These are phyloP conservation scores for Hypholoma sublateritium DNA, from an alignment of 768 basidiomycete species.

Conservation along the genomic window DNA sequence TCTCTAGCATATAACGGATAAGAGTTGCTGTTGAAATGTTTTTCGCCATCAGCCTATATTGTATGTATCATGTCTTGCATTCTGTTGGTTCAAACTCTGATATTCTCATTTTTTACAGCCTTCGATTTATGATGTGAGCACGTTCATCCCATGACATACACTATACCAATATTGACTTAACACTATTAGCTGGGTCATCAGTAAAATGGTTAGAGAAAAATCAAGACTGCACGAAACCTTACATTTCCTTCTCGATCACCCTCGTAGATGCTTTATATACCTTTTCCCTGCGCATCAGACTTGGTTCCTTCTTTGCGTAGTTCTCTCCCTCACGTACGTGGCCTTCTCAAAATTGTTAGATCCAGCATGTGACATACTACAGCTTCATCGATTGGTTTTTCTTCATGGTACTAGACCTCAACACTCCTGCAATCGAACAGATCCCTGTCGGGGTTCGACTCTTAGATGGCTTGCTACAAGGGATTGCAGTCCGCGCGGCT, in stretches of 20 bases:
- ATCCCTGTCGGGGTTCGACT: conserved; percentile 75
- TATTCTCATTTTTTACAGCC: conserved; percentile 34
- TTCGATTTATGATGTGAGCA: conserved; percentile 84
- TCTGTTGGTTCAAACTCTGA: neutral
- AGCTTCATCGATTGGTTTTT: conserved; percentile 86
- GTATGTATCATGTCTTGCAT: conserved; percentile 46
- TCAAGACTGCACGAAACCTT: conserved; percentile 78
- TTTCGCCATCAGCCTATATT: conserved; percentile 65
- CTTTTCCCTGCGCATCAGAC: conserved; percentile 93
- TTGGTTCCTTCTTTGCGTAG: conserved; percentile 78
- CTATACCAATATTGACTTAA: neutral
- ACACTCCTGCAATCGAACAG: conserved; percentile 62
- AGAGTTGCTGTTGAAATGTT: neutral
- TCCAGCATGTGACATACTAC: neutral
- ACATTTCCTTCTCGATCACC: conserved; percentile 92
- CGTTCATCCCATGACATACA: neutral
- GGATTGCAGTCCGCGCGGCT: conserved; percentile 78
- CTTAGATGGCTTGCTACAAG: conserved; percentile 76
- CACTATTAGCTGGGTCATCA: conserved; percentile 64
- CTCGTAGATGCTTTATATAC: conserved; percentile 88
- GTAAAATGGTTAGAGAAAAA: conserved; percentile 54
- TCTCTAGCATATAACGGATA: neutral
- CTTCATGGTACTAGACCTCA: conserved; percentile 88
- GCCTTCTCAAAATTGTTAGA: neutral
- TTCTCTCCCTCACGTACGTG: conserved; percentile 69